Evolutionary conservation across 2,329 filamentous ascomycete species (phyloP), one percentile per base, ranked within the genome.

Genomic region (Drechmeria coniospora): DNA sequence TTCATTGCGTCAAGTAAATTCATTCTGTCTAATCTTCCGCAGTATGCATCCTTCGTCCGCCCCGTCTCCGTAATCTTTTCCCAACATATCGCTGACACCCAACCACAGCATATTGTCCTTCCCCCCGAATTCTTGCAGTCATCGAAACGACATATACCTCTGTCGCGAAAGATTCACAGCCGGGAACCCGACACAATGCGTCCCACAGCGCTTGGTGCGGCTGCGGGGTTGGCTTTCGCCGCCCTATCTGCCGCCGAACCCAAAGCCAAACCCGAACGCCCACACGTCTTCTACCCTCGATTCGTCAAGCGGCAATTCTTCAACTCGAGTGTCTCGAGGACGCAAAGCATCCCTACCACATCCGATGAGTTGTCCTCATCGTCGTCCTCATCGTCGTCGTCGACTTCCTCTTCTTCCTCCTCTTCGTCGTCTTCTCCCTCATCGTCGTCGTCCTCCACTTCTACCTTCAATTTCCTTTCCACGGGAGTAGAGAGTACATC

Each of bases 1-100:
- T n/a, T n/a, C n/a, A 56, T 39, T 42, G 48, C 57, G 63, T 69
- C 66, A 68, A 65, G 57, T 68, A 66, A 66, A 66, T 56, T 71
- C 67, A 57, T 65, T 69, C 41, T 41, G 51, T 47, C 43, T 43
- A 40, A 43, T 48, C 53, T 61, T 66, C 61, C n/a, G 65, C 63
- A 60, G 49, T 53, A 23, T 47, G 50, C 4, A 13, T 22, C n/a
- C n/a, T n/a, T n/a, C n/a, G n/a, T n/a, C n/a, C n/a, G n/a, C n/a
- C n/a, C n/a, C n/a, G n/a, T n/a, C n/a, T n/a, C n/a, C n/a, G n/a
- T n/a, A n/a, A n/a, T n/a, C n/a, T n/a, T n/a, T n/a, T n/a, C n/a
- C n/a, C n/a, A n/a, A n/a, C n/a, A n/a, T n/a, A n/a, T n/a, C n/a
- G n/a, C n/a, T n/a, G n/a, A n/a, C n/a, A n/a, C 4, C 3, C 15